These are phyloP conservation scores for Camellia lanceoleosa DNA, from an alignment of 148 eudicot genomes.

Conservation along the genomic window DNA sequence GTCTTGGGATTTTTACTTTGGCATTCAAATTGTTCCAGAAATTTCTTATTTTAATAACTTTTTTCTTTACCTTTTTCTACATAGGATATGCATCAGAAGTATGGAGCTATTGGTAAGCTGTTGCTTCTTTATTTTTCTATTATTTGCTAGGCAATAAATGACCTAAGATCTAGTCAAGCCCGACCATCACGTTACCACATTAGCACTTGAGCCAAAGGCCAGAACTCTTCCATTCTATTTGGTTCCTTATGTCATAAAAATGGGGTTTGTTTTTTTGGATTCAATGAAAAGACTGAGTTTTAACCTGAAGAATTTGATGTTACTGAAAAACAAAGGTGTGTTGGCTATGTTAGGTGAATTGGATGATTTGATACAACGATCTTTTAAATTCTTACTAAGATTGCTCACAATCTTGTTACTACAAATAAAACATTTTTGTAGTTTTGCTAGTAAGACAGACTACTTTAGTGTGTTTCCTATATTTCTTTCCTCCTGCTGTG, in stretches of 20 bases:
- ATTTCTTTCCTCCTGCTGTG: neutral
- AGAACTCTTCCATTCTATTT: slow-evolving; percentile 11
- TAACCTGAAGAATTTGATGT: too few relatives aligned
- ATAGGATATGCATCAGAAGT: slow-evolving; percentile 39
- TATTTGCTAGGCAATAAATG: too few relatives aligned
- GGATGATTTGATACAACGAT: too few relatives aligned
- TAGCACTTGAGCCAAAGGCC: slow-evolving; percentile 44
- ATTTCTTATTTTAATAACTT: neutral
- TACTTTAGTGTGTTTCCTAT: neutral
- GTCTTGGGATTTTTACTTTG: neutral
- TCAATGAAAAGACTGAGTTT: neutral
- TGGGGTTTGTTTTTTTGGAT: neutral
- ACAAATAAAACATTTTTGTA: neutral
- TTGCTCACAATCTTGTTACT: too few relatives aligned
- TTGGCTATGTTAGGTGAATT: too few relatives aligned
- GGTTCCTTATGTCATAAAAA: neutral
- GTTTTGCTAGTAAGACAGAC: neutral
- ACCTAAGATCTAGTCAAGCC: too few relatives aligned
- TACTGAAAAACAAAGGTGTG: too few relatives aligned
- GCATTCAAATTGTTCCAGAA: neutral
- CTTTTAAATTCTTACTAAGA: too few relatives aligned
- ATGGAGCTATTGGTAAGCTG: too few relatives aligned
- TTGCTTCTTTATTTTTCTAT: too few relatives aligned
- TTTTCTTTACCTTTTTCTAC: slow-evolving; percentile 10
- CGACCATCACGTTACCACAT: too few relatives aligned